Evolutionary conservation across 352 stramenopile genomes (phyloP), one percentile per base, ranked within the genome.

Genomic region (Phytophthora sojae): DNA sequence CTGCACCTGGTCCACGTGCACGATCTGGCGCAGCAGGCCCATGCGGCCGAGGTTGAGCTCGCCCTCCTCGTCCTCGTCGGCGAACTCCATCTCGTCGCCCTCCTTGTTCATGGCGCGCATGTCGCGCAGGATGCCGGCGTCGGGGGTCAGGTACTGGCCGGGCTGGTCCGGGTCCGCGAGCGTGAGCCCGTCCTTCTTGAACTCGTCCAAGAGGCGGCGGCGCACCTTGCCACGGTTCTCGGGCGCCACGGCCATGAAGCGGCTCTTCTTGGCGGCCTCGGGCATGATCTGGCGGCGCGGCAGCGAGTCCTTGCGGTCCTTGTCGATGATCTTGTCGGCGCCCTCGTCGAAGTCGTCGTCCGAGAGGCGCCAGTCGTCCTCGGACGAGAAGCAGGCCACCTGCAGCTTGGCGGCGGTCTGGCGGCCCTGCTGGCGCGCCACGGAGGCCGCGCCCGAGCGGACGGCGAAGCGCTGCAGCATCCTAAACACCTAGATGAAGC

Each of bases 1-100:
- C 74, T 95, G 88, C 56, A 95, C 88, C 63, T 92, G 88, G 69
- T 95, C 86, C 63, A 95, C 82, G 76, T 93, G 84, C 56, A 93
- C 84, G 54, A 95, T 93, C 79, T 95, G 88, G 15, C 88, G 86
- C 64, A 95, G 63, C 30, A 93, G 72, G 8, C 86, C 88, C 61
- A 93, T 66, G 35, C 80, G 80, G 19, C 85, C 84, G 39, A 95
- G 77, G 74, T 95, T 90, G 29, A 95, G 68, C 53, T 83, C 72
- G 11, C 76, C 75, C 29, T 89, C 72, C 8, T 95, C 85, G 21
- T 90, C 80, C 11, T 93, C 81, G 0, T 86, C 71, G 25, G 77
- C 82, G 54, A 91, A 91, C 62, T 84, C 73, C 78, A 93, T 91
- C 66, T 92, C 82, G 47, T 93, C 75, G 17, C 80, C 77, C n/a